Base-by-base conservation (phyloP, 2,329 filamentous ascomycete species). In the Arachnopeziza araneosa region DNA sequence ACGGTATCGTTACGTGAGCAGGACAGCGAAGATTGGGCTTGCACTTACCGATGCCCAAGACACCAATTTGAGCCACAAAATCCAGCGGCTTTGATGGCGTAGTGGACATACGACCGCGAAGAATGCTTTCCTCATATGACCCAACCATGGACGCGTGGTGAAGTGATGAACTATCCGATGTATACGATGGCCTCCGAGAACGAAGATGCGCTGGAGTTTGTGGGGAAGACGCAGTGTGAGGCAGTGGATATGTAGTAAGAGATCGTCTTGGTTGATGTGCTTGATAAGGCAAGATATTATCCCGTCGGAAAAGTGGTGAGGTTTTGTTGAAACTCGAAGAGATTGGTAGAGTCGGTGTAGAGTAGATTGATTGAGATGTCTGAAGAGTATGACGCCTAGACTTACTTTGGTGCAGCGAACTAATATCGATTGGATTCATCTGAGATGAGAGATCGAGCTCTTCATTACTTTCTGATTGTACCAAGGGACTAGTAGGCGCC, bases 131-230 rank as follows among this genome's bases (percentile, higher is more conserved):
- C 75, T 99, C 95, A 68, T 97, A 99, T 1, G 93, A 97, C 1
- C 95, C 95, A 1, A 98, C 93, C 89, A 99, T 96, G 2, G 93
- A 93, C 9, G 93, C 93, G 74, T 96, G 91, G 59, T 93, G 90
- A 26, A 95, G 78, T 3, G 51, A 14, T 22, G 21, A 36, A 55
- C 30, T 55, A 17, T 55, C 93, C 0, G 88, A 86, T 19, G 84
- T 82, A 52, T 90, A 78, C 0, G 93, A 97, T 0, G 88, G 86
- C 9, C 83, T 78, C 51, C 91, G 81, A 2, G 84, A 78, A 2
- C 81, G 79, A 9, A 82, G 69, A 52, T 80, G 74, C 0, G 76
- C 75, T 1, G 82, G 79, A 5, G 80, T 80, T 55, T 83, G 79
- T 19, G 83, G 78, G 23, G 79, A 78, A 2, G 74, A 61, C 48